These are phyloP conservation scores for Cercospora berteroae DNA, from an alignment of 2,329 filamentous ascomycete genomes.

Conservation along the genomic window DNA sequence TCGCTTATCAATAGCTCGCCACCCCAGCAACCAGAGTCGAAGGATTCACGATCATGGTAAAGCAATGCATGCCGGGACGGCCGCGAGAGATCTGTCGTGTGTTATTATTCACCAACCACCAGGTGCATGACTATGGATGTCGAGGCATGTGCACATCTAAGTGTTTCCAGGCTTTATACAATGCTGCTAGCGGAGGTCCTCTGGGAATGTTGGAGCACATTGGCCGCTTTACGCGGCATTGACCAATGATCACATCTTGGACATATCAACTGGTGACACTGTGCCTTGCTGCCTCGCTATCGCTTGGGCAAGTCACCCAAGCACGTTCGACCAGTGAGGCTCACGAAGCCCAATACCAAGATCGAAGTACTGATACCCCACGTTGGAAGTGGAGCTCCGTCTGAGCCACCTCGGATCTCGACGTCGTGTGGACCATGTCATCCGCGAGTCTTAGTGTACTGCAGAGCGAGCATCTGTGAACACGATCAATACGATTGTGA, in stretches of 20 bases:
- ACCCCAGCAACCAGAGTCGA: not conserved
- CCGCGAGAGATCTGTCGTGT: not conserved
- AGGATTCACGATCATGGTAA: not conserved
- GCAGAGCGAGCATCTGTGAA: not conserved
- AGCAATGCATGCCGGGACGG: not conserved
- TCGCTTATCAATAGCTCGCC: not conserved
- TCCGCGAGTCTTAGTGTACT: not conserved
- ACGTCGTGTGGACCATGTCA: not conserved
- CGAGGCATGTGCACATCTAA: not conserved
- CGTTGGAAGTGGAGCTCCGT: not conserved
- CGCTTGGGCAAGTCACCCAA: not conserved
- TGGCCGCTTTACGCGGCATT: not conserved
- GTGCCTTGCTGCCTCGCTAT: not conserved
- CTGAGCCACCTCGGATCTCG: constrained; percentile 4
- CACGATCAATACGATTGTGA: not conserved
- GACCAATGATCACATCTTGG: not conserved
- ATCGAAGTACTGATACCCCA: not conserved
- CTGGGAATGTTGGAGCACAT: not conserved
- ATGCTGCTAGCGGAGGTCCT: not conserved
- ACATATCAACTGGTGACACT: not conserved
- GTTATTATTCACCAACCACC: not conserved
- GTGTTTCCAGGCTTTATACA: not conserved
- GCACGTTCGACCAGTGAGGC: not conserved
- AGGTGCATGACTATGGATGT: not conserved
- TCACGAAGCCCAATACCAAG: not conserved